Conservation (phyloP, 306 rosid species). For the Styphnolobium japonicum region DNA sequence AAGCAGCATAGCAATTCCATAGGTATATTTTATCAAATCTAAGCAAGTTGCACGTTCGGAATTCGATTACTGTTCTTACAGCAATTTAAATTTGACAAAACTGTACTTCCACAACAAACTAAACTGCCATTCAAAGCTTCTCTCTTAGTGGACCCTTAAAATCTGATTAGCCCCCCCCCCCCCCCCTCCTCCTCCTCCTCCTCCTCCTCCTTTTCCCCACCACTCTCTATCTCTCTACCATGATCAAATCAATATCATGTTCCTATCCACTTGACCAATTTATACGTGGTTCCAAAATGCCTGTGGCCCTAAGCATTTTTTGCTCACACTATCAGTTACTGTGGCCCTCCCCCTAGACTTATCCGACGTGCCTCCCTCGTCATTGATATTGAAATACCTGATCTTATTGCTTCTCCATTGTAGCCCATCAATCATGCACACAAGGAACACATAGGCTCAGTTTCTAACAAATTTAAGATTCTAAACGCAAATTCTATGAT, state of each 20-base stretch:
- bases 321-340: background rate
- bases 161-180: slow-evolving; percentile 9
- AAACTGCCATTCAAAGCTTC: background rate
- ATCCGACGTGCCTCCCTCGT: slow-evolving; percentile 15
- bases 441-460: background rate
- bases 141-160: background rate
- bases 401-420: background rate
- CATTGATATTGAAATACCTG: background rate
- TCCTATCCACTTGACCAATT: background rate
- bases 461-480: background rate
- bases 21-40: background rate
- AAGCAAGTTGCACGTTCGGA: background rate
- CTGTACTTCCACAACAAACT: background rate
- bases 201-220: too few relatives aligned
- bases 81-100: background rate
- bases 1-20: background rate
- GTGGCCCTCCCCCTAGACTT: background rate
- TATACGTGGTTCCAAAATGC: slow-evolving; percentile 14
- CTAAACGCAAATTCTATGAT: slow-evolving; percentile 12
- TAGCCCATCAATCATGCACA: slow-evolving; percentile 23
- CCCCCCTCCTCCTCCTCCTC: too few relatives aligned
- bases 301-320: background rate
- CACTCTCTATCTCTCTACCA: background rate
- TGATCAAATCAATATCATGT: background rate
- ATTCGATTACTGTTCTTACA: background rate